Evolutionary conservation across 345 rosid species (phyloP).

Genomic region (Gynandropsis gynandra): DNA sequence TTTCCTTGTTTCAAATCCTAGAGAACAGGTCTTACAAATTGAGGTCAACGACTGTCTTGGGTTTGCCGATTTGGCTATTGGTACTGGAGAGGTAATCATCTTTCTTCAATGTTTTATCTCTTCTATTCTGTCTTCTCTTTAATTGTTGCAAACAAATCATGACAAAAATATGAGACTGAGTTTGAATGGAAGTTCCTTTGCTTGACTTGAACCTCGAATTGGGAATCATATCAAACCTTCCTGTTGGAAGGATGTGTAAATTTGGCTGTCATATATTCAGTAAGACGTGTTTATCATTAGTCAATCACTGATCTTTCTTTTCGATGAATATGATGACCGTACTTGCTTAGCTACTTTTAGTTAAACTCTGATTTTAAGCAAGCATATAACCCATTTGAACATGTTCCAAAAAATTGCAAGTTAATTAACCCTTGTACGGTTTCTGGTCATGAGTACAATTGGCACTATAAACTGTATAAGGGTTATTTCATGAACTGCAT

Average conservation of each 20-base stretch:
- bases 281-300: too few relatives aligned
- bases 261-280: neutral
- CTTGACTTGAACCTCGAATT: neutral
- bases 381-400: slow-evolving; percentile 4
- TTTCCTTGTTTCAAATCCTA: slow-evolving; percentile 84
- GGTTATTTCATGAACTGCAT: slow-evolving; percentile 14
- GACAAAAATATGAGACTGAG: slow-evolving; percentile 2
- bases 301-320: slow-evolving; percentile 6
- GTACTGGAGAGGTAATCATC: slow-evolving; percentile 68
- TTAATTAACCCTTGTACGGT: neutral
- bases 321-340: neutral
- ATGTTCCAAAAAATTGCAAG: neutral
- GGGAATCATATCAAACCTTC: neutral
- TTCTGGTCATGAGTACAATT: slow-evolving; percentile 11
- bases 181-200: neutral
- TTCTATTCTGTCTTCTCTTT: slow-evolving; percentile 2
- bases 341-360: slow-evolving; percentile 12
- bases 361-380: slow-evolving; percentile 1
- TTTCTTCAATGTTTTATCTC: slow-evolving; percentile 8
- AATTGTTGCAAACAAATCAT: neutral
- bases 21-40: slow-evolving; percentile 63
- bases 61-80: slow-evolving; percentile 67
- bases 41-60: slow-evolving; percentile 91
- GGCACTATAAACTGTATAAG: neutral
- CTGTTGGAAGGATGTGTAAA: neutral